phyloP scores from a whole-genome alignment of 208 protist species.

The Trichomonas gallinae region DNA sequence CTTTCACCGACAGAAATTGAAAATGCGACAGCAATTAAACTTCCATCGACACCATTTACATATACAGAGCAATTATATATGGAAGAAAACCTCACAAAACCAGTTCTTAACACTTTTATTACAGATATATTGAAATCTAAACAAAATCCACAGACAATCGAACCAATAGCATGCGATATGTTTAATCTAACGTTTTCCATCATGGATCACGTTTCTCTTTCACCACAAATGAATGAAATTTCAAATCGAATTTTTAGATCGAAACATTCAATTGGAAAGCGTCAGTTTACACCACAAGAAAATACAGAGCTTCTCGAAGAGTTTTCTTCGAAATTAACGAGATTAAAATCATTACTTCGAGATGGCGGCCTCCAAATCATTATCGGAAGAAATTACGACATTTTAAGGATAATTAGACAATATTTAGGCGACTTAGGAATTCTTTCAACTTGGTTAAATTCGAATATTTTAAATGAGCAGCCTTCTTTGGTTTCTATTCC shows the following conservation, averaged over 20 bases:
- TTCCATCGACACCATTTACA: not conserved
- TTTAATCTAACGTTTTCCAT: not conserved
- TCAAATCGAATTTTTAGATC: not conserved
- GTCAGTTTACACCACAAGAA: not conserved
- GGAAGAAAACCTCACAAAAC: not conserved
- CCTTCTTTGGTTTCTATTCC: not conserved
- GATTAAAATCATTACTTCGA: not conserved
- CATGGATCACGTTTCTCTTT: not conserved
- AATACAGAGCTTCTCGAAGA: not conserved
- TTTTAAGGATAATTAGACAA: not conserved
- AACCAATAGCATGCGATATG: not conserved
- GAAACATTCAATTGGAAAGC: not conserved
- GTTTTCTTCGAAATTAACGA: not conserved
- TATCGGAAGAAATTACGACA: not conserved
- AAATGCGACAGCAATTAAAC: not conserved
- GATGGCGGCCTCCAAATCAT: not conserved
- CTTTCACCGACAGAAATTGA: not conserved
- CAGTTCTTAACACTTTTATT: not conserved
- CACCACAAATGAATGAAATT: not conserved
- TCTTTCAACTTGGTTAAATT: not conserved
- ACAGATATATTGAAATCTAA: not conserved
- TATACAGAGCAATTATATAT: not conserved
- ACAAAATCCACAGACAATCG: not conserved
- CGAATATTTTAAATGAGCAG: not conserved
- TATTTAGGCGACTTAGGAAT: not conserved